Base-by-base conservation (phyloP, 2,329 filamentous ascomycete genomes). In the Neofusicoccum kwambonambiense region DNA sequence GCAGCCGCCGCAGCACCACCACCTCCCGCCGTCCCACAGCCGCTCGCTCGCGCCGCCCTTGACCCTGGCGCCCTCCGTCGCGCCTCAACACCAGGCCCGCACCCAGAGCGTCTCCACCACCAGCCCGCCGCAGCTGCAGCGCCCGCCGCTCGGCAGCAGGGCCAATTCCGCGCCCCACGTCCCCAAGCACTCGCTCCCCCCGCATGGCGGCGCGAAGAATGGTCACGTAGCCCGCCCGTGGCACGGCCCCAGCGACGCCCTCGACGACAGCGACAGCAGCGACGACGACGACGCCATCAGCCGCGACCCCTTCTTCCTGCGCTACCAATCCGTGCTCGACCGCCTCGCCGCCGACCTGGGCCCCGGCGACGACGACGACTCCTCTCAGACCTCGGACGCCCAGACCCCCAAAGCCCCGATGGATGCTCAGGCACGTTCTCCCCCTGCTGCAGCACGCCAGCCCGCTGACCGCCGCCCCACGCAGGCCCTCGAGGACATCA, bases 401-500 rank as follows among this genome's bases (percentile, higher is more conserved):
- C 64, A 66, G 19, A 71, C 71, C 19, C 45, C 67, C 45, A 51
- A 41, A 39, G 39, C 39, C 45, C 39, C 61, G n/a, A 60, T 60
- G 56, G 56, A 60, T 60, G 49, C 39, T 12, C 61, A 63, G 61
- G 61, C 61, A 54, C 61, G 61, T 63, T 52, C 35, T 42, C 47
- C 41, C 47, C 37, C 27, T 19, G 22, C 39, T 41, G 45, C 67
- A n/a, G 61, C 67, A 60, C 69, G 66, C 64, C 27, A 31, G 68
- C 69, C 41, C 65, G 64, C 61, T 54, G 39, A 63, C 47, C 35
- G 45, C 35, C 37, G 61, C 37, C 17, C 7, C 15, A 5, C 57
- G 62, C 62, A 56, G 62, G 9, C 50, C 44, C 73, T 83, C 68
- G 82, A 83, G 42, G 81, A 86, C 71, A 80, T 88, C 70, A 87